Evolutionary conservation across 768 basidiomycete genomes (phyloP), one percentile per base, ranked within the genome.

Genomic region (Harrya chromipes): DNA sequence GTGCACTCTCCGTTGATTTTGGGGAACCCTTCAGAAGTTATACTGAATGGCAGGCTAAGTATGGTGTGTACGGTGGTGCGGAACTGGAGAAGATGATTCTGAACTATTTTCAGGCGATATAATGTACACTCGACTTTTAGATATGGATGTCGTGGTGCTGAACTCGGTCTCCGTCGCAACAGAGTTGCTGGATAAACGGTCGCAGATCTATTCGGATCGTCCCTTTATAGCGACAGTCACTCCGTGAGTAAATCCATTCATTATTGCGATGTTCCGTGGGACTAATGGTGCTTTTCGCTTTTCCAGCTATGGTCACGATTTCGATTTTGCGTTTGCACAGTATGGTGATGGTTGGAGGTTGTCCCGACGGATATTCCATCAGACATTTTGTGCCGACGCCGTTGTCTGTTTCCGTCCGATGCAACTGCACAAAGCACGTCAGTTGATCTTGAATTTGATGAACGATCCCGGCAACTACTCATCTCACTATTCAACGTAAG

Each of bases 161-260:
- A 82, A 77, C 57, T 68, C 70, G 13, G 61, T 60, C 20, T 70
- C 71, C 45, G 71, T 67, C 13, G 73, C 70, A 2, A 53, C 64
- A 19, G 78, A 79, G 35, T 68, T 83, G 3, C 65, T 83, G 31
- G 77, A 79, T 40, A 66, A 69, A 40, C 71, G 77, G 10, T 74
- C 76, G 2, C 60, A 62, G 11, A 70, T 75, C 27, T 80, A 81
- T 54, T 79, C 79, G 9, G 73, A 77, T 61, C 74, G 82, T 6
- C 81, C 82, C 1, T 44, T 43, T 40, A 46, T 65, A 35, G 56
- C 60, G 0, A 55, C 52, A 21, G n/a, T 53, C 14, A 19, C 43
- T 20, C 50, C 50, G 58, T 62, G 46, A 59, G 58, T 51, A 26
- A 11, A 42, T 35, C 16, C n/a, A 1, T 17, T 17, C n/a, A 21